Evolutionary conservation across 345 rosid species (phyloP), one percentile per base, ranked within the genome.

Genomic region (Bretschneidera sinensis): DNA sequence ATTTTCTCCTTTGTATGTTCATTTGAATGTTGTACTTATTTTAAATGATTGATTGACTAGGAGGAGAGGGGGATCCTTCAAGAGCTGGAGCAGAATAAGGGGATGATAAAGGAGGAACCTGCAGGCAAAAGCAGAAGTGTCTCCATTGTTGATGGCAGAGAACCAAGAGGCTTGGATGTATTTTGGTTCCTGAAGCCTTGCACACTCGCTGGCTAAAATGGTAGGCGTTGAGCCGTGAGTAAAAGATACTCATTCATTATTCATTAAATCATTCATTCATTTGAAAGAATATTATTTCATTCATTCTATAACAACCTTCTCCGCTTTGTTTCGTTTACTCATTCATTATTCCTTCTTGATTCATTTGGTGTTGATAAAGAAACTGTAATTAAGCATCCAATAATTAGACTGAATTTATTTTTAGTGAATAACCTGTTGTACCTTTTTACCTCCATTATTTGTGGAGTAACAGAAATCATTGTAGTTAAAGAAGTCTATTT

Each of bases 131-230:
- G 68, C 28, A 61, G 34, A 23, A 70, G 23, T 21, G 67, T 64
- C 21, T 65, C 84, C 25, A 54, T 66, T 53, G 73, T 54, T 17
- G 84, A 79, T 54, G 76, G 81, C 69, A 79, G 71, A 54, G 88
- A 81, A 71, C 73, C 77, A 25, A 86, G 67, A 54, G 76, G 78
- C 5, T 72, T 85, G 55, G 91, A 88, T 59, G 83, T 94, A 57
- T 87, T 90, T 56, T 94, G 99, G 97, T 85, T 94, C 77, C 68
- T 90, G 66, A 90, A 94, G 81, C 99, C 99, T 66, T 94, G 97
- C 85, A 73, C 96, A 51, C 64, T 81, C 25, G 79, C 89, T 11
- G 74, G 73, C 67, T 79, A 54, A 62, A 57, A 28, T 54, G 21
- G 17, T n/a, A n/a, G n/a, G n/a, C n/a, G n/a, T 0, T 21, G 17